Evolutionary conservation across 768 basidiomycete species (phyloP).

Genomic region (Termitomyces sp.): DNA sequence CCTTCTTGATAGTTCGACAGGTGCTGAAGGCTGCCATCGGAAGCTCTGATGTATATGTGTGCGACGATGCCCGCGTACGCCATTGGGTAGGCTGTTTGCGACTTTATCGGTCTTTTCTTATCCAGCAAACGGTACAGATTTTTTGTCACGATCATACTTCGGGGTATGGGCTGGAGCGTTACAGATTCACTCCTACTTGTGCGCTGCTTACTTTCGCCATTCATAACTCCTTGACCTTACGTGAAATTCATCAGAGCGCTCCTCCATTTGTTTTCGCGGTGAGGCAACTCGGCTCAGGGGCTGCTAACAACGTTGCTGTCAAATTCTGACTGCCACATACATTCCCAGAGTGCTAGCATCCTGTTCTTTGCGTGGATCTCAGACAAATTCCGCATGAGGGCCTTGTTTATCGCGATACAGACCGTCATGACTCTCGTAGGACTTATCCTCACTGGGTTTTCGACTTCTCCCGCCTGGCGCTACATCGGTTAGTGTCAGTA

Average conservation of each 20-base stretch:
- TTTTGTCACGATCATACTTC: slow-evolving; percentile 42
- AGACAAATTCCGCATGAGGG: slow-evolving; percentile 37
- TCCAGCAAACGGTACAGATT: slow-evolving; percentile 20
- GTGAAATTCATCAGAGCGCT: slow-evolving; percentile 27
- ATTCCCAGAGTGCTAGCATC: slow-evolving; percentile 28
- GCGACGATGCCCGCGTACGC: slow-evolving; percentile 44
- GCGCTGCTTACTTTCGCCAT: slow-evolving; percentile 5
- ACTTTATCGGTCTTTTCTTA: not conserved
- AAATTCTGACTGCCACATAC: slow-evolving; percentile 2
- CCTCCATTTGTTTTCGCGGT: slow-evolving; percentile 46
- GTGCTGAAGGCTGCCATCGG: not conserved
- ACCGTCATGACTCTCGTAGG: slow-evolving; percentile 35
- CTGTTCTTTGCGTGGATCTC: slow-evolving; percentile 42
- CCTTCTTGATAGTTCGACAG: not conserved
- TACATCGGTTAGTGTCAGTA: slow-evolving; percentile 31
- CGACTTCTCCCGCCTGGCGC: slow-evolving; percentile 26
- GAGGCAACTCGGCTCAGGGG: slow-evolving; percentile 13
- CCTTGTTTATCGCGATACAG: slow-evolving; percentile 37
- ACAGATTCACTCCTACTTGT: slow-evolving; percentile 37
- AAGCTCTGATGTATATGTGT: slow-evolving; percentile 45
- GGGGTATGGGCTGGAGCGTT: slow-evolving; percentile 43
- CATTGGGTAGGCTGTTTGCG: slow-evolving; percentile 30
- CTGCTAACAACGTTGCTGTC: not conserved
- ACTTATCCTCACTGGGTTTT: slow-evolving; percentile 34
- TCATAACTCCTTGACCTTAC: not conserved